phyloP scores from a whole-genome alignment of 2,329 filamentous ascomycete genomes.

The Xylariales sp. region DNA sequence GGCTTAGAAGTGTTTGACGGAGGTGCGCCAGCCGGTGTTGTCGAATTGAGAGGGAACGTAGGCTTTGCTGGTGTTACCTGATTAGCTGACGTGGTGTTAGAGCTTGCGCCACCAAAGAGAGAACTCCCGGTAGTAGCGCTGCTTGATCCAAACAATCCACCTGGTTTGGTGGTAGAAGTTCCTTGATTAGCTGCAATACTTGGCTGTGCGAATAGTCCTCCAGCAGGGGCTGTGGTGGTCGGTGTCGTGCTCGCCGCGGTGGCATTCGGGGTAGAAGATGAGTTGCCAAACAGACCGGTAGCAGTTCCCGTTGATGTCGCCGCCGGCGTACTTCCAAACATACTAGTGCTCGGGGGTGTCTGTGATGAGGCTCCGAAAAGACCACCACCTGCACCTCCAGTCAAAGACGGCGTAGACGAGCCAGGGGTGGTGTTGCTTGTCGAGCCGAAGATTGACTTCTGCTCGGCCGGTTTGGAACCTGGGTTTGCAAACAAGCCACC shows the following conservation, averaged over 20 bases:
- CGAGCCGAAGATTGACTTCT: slow-evolving; percentile 49
- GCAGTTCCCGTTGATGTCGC: slow-evolving; percentile 39
- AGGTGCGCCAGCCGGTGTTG: slow-evolving; percentile 67
- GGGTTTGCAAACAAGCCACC: slow-evolving; percentile 52
- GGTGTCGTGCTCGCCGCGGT: slow-evolving; percentile 44
- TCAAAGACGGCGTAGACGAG: slow-evolving; percentile 46
- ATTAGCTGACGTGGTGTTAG: slow-evolving; percentile 41
- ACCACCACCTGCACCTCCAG: slow-evolving; percentile 36
- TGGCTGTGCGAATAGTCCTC: slow-evolving; percentile 48
- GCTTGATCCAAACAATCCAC: slow-evolving; percentile 44
- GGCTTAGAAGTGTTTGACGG: slow-evolving; percentile 54
- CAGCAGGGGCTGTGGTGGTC: slow-evolving; percentile 40
- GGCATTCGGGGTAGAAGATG: slow-evolving; percentile 43
- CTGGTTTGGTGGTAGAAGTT: slow-evolving; percentile 41
- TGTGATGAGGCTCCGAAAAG: slow-evolving; percentile 46
- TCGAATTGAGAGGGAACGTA: slow-evolving; percentile 61
- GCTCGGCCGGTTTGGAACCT: slow-evolving; percentile 48
- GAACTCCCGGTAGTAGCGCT: slow-evolving; percentile 35
- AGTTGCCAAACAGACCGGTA: slow-evolving; percentile 50
- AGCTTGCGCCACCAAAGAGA: slow-evolving; percentile 41
- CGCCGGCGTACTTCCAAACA: slow-evolving; percentile 49
- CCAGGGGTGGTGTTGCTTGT: slow-evolving; percentile 37
- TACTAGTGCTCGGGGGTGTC: slow-evolving; percentile 36
- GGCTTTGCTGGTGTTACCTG: slow-evolving; percentile 61
- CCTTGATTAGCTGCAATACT: slow-evolving; percentile 39